Percentiles rank a stretch among this genome's conserved stretches.
Evolutionary conservation across 148 eudicot species (phyloP).

Genomic region (Vaccinium macrocarpon): DNA sequence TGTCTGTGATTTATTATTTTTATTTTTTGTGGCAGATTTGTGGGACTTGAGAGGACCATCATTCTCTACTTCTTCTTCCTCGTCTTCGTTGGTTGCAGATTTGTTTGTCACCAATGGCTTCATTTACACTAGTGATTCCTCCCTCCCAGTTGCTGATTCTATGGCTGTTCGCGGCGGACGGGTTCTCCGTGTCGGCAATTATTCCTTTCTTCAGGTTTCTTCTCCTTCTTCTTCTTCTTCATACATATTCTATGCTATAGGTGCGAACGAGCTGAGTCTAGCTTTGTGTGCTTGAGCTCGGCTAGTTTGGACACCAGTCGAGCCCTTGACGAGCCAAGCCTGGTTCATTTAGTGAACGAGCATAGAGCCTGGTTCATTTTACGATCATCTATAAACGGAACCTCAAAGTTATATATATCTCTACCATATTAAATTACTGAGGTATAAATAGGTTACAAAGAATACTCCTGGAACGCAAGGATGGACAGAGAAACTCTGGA

Average conservation of each 20-base stretch:
- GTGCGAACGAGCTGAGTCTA: no score
- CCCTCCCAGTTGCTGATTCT: slow-evolving; percentile 68
- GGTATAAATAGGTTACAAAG: not conserved
- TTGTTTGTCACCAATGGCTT: slow-evolving; percentile 75
- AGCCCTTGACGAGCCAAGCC: no score
- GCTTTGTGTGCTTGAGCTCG: no score
- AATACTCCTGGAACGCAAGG: not conserved
- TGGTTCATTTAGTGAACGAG: no score
- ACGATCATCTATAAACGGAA: not conserved
- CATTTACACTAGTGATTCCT: slow-evolving; percentile 75
- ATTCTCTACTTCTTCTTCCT: slow-evolving; percentile 7
- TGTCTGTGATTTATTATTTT: not conserved
- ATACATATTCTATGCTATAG: not conserved
- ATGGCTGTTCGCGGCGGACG: slow-evolving; percentile 70
- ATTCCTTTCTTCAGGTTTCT: slow-evolving; percentile 59
- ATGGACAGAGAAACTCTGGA: not conserved
- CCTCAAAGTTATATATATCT: not conserved
- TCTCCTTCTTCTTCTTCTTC: not conserved
- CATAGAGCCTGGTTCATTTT: no score
- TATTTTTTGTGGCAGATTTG: slow-evolving; percentile 13
- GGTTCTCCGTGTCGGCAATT: slow-evolving; percentile 59
- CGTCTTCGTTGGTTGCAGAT: slow-evolving; percentile 45
- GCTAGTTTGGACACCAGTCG: no score
- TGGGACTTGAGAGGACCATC: slow-evolving; percentile 20
- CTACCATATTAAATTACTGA: not conserved